Evolutionary conservation across 225 moss, liverwort and hornwort genomes (phyloP).

Genomic region (Ulota crispa): DNA sequence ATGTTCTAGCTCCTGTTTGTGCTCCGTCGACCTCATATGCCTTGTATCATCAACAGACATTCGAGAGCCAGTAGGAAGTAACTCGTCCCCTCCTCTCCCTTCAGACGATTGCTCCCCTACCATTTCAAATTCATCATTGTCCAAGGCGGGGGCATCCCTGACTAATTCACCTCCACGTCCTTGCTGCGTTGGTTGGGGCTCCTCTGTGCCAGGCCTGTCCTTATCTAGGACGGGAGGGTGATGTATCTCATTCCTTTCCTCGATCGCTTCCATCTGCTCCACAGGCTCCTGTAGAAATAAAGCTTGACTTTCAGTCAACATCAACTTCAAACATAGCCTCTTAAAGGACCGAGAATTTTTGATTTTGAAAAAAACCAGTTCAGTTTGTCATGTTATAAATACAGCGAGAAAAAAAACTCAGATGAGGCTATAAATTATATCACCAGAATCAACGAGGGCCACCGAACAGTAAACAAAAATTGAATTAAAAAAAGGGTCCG

Average conservation of each 20-base stretch:
- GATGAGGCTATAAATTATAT: background rate
- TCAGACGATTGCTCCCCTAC: slow-evolving; percentile 8
- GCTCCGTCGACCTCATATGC: background rate
- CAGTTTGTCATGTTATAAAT: background rate
- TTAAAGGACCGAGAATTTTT: background rate
- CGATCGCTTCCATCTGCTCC: slow-evolving; percentile 16
- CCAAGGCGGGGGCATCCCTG: background rate
- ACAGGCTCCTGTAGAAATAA: slow-evolving; percentile 35
- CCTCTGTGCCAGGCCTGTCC: slow-evolving; percentile 9
- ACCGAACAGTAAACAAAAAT: background rate
- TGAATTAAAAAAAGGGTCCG: background rate
- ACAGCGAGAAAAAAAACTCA: background rate
- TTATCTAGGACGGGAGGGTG: background rate
- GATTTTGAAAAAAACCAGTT: background rate
- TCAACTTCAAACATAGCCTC: background rate
- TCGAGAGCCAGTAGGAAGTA: slow-evolving; percentile 1
- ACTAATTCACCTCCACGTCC: slow-evolving; percentile 15
- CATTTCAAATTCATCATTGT: background rate
- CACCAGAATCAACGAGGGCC: background rate
- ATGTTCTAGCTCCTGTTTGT: slow-evolving; percentile 15
- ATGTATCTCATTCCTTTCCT: slow-evolving; percentile 17
- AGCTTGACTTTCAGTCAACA: slow-evolving; percentile 2
- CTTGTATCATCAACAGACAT: slow-evolving; percentile 8
- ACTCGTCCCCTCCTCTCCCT: slow-evolving; percentile 11
- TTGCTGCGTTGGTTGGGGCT: slow-evolving; percentile 17